Conservation (phyloP, 116 monocot genomes). For the Thalassia testudinum region DNA sequence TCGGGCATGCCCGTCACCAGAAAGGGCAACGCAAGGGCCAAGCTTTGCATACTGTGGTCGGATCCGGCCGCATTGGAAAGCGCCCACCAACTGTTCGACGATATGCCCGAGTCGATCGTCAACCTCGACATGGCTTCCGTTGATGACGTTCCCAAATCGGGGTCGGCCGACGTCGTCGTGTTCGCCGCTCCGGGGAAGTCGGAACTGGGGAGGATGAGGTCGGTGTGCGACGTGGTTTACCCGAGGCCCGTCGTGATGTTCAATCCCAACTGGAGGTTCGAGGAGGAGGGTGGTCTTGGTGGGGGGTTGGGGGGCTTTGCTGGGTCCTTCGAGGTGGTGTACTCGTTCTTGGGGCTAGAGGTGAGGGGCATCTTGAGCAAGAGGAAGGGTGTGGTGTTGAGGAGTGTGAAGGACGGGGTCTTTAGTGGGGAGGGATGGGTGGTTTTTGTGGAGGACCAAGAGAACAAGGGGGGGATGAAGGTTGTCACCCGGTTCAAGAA, state of each 20-base stretch:
- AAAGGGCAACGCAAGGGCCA: slow-evolving; percentile 4
- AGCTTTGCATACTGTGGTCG: not conserved
- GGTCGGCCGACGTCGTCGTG: slow-evolving; percentile 44
- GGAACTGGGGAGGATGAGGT: slow-evolving; percentile 31
- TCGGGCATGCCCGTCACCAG: slow-evolving; percentile 21
- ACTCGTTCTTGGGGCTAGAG: slow-evolving; percentile 89
- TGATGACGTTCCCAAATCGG: slow-evolving; percentile 3
- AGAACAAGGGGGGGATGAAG: slow-evolving; percentile 33
- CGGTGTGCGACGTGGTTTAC: slow-evolving; percentile 19
- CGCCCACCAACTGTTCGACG: not conserved
- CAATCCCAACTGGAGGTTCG: slow-evolving; percentile 78
- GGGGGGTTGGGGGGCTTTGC: slow-evolving; percentile 23
- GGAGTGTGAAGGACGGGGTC: slow-evolving; percentile 37
- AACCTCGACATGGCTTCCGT: slow-evolving; percentile 25
- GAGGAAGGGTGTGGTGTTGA: slow-evolving; percentile 63
- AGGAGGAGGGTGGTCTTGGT: slow-evolving; percentile 40
- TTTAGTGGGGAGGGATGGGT: slow-evolving; percentile 30
- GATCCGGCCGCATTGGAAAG: not conserved
- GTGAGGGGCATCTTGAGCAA: slow-evolving; percentile 70
- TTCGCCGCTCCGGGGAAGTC: slow-evolving; percentile 41
- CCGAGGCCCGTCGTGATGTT: slow-evolving; percentile 70
- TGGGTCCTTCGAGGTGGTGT: slow-evolving; percentile 73
- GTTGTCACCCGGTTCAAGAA: slow-evolving; percentile 64
- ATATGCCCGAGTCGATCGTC: not conserved
- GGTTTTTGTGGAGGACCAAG: slow-evolving; percentile 35